Percentiles rank a stretch among this genome's conserved stretches.
Evolutionary conservation across 1,284 basidiomycete genomes (phyloP).

Genomic region (Microbotryomycetes sp.): DNA sequence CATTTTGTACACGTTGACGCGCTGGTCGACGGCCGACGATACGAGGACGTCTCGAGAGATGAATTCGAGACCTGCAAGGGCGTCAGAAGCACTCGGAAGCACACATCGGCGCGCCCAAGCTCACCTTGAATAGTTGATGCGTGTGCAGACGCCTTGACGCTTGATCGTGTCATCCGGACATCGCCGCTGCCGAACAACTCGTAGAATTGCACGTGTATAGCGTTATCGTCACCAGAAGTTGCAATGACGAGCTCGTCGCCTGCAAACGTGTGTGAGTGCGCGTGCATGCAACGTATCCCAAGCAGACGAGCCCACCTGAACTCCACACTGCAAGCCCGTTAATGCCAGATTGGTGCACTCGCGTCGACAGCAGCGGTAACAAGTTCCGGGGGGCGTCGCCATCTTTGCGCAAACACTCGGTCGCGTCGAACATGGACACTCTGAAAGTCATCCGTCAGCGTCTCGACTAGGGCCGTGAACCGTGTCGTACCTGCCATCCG

Average conservation of each 20-base stretch:
- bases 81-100: no score
- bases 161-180: background rate
- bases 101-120: background rate
- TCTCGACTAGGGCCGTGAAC: no score
- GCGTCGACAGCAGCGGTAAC: no score
- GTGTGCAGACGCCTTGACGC: background rate
- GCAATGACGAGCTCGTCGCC: background rate
- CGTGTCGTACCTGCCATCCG: no score
- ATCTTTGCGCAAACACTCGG: no score
- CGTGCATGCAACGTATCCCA: background rate
- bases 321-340: background rate
- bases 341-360: background rate
- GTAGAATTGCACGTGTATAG: background rate
- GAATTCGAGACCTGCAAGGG: slow-evolving; percentile 1
- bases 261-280: background rate
- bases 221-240: background rate
- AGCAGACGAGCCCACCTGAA: background rate
- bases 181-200: background rate
- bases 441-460: no score
- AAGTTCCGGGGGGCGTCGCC: no score
- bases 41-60: background rate
- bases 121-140: slow-evolving; percentile 1
- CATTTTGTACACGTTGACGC: background rate
- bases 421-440: no score
- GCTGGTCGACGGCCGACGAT: background rate